A percentile compares a stretch with the other conserved stretches of the same genome.
phyloP scores from a whole-genome alignment of 371 early-diverging fungal species.

The Circinella minor region DNA sequence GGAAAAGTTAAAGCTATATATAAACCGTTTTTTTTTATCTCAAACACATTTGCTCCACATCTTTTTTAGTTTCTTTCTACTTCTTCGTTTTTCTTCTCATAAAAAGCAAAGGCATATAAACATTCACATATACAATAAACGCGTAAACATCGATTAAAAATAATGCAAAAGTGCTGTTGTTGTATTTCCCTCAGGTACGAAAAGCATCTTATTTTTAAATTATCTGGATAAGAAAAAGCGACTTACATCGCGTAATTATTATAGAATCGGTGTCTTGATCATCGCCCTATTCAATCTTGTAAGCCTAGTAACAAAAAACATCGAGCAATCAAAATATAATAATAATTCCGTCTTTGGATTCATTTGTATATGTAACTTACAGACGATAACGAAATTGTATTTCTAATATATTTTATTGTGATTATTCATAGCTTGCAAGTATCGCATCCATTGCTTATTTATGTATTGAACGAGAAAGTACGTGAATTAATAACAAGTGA shows the following conservation, averaged over 20 bases:
- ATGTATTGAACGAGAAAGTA: not conserved
- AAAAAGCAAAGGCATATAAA: too few species aligned
- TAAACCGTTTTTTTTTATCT: not conserved
- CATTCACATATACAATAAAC: not conserved
- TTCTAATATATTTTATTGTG: too few species aligned
- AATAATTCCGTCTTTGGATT: too few species aligned
- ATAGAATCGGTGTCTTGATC: slow-evolving; percentile 23
- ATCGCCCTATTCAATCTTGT: slow-evolving; percentile 21
- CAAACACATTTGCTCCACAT: not conserved
- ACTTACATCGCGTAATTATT: too few species aligned
- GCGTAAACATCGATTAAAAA: not conserved
- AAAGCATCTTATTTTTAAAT: not conserved
- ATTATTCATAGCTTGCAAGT: not conserved
- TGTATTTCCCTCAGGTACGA: slow-evolving; percentile 22
- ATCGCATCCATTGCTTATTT: not conserved
- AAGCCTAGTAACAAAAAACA: not conserved
- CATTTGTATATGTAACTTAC: too few species aligned
- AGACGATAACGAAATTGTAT: too few species aligned
- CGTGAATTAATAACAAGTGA: not conserved
- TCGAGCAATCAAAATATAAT: too few species aligned
- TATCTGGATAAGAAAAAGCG: not conserved
- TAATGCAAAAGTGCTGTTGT: slow-evolving; percentile 22
- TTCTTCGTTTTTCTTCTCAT: too few species aligned
- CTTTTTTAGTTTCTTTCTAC: slow-evolving; percentile 1
- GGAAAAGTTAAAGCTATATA: slow-evolving; percentile 7